phyloP scores from a whole-genome alignment of 2,329 filamentous ascomycete species.

The Zymoseptoria brevis region DNA sequence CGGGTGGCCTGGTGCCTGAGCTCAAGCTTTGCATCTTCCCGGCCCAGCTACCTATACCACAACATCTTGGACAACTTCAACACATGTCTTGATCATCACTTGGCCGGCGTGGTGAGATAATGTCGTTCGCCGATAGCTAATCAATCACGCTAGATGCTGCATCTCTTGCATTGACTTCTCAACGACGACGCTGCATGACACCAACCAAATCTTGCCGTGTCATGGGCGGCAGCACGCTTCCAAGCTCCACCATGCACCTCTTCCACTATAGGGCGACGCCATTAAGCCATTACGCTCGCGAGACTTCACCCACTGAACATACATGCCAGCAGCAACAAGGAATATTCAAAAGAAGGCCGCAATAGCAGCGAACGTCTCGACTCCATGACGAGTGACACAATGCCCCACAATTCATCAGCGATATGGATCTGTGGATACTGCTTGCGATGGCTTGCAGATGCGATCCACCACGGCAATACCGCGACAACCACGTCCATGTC shows the following conservation, averaged over 20 bases:
- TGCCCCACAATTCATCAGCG: not conserved
- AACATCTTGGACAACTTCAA: no score
- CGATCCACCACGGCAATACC: not conserved
- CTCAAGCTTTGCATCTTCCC: not conserved
- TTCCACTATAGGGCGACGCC: not conserved
- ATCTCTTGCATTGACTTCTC: not conserved
- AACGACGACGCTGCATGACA: not conserved
- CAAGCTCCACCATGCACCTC: not conserved
- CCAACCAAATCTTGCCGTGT: not conserved
- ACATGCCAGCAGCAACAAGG: not conserved
- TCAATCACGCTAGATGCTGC: not conserved
- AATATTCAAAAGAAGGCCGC: not conserved
- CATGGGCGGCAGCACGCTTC: not conserved
- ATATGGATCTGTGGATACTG: not conserved
- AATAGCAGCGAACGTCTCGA: not conserved
- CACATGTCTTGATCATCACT: not conserved
- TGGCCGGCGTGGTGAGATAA: not conserved
- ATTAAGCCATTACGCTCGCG: not conserved
- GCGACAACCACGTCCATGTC: not conserved
- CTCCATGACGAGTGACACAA: not conserved
- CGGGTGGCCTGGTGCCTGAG: not conserved
- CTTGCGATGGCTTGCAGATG: not conserved
- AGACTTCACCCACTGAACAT: not conserved
- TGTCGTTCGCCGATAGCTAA: not conserved
- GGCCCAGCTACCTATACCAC: no score